Percentiles rank a stretch among this genome's conserved stretches.
Evolutionary conservation across 2,329 filamentous ascomycete genomes (phyloP).

Genomic region (Aschersonia sp.): DNA sequence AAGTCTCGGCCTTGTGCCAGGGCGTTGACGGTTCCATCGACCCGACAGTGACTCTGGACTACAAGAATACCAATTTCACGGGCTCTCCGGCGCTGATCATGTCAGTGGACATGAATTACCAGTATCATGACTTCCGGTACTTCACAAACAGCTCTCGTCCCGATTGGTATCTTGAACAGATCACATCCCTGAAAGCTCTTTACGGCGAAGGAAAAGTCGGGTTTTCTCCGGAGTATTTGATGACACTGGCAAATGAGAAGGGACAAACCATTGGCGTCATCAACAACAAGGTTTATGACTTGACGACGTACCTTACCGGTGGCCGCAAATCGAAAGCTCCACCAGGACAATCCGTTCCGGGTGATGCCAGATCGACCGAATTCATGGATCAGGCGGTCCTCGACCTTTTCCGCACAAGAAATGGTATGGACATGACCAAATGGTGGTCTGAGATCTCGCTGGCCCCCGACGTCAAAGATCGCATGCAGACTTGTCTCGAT

Average conservation of each 20-base stretch:
- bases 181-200: slow-evolving; percentile 59
- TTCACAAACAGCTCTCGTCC: slow-evolving; percentile 69
- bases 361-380: slow-evolving; percentile 40
- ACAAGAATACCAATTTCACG: slow-evolving; percentile 61
- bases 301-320: slow-evolving; percentile 69
- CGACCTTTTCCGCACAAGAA: slow-evolving; percentile 58
- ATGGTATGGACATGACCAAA: slow-evolving; percentile 71
- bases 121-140: slow-evolving; percentile 87
- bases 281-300: slow-evolving; percentile 69
- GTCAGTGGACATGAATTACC: slow-evolving; percentile 53
- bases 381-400: slow-evolving; percentile 73
- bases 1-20: slow-evolving; percentile 82
- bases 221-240: slow-evolving; percentile 66
- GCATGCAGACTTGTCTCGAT: slow-evolving; percentile 75
- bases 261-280: slow-evolving; percentile 63
- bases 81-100: slow-evolving; percentile 52
- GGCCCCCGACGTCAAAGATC: slow-evolving; percentile 35
- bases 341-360: slow-evolving; percentile 32
- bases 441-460: slow-evolving; percentile 63
- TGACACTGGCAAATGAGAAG: slow-evolving; percentile 47
- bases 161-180: slow-evolving; percentile 88
- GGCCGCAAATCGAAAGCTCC: slow-evolving; percentile 52
- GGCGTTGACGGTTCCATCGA: slow-evolving; percentile 54
- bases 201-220: slow-evolving; percentile 83
- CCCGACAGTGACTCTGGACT: slow-evolving; percentile 70